These are phyloP conservation scores for Dionaea muscipula DNA, from an alignment of 179 eudicot genomes.

Conservation along the genomic window DNA sequence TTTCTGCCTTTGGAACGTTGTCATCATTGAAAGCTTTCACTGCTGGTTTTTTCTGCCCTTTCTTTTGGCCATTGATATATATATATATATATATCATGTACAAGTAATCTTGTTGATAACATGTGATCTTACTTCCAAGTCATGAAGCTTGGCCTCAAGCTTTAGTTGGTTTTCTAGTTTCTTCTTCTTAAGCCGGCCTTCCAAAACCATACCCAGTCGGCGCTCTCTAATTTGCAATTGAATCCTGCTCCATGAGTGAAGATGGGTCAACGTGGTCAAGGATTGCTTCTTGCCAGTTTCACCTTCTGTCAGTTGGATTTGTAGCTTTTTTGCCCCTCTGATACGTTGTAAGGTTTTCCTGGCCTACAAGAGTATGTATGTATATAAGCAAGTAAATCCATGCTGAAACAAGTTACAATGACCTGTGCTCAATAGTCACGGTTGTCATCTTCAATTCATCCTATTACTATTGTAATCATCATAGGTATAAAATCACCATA, in stretches of 20 bases:
- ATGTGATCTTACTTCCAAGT: slow-evolving; percentile 43
- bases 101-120: neutral
- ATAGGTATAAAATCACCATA: no score
- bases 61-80: slow-evolving; percentile 61
- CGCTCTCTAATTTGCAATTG: slow-evolving; percentile 73
- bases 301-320: slow-evolving; percentile 30
- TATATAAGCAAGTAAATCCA: slow-evolving; percentile 3
- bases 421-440: no score
- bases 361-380: slow-evolving; percentile 53
- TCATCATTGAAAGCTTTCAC: slow-evolving; percentile 31
- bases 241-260: slow-evolving; percentile 68
- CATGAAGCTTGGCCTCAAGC: slow-evolving; percentile 83
- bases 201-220: slow-evolving; percentile 56
- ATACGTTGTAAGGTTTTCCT: slow-evolving; percentile 42
- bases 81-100: no score
- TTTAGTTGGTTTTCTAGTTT: slow-evolving; percentile 72
- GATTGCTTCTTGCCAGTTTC: slow-evolving; percentile 56
- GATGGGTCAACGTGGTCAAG: slow-evolving; percentile 47
- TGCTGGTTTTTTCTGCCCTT: slow-evolving; percentile 21
- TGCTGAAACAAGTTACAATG: neutral
- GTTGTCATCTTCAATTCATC: no score
- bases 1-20: slow-evolving; percentile 17
- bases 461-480: no score
- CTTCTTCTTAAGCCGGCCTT: slow-evolving; percentile 74
- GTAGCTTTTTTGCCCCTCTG: slow-evolving; percentile 56